Percentiles rank a stretch among this genome's conserved stretches.
Evolutionary conservation across 495 filamentous ascomycete genomes (phyloP).

Genomic region (Trichoderma asperelloides): DNA sequence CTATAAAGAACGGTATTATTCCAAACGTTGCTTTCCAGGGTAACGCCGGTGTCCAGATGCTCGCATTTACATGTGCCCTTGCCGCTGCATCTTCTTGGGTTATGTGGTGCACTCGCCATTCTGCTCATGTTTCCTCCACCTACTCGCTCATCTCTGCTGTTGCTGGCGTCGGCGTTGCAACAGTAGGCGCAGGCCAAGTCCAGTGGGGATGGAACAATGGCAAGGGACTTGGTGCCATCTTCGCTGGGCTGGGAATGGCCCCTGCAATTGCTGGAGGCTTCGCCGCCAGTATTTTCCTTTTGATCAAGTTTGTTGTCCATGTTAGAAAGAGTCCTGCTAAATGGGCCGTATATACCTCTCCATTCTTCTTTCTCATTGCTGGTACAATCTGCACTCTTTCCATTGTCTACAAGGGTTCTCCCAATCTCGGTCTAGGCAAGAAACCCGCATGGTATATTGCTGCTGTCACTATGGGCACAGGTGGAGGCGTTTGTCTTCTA

Average conservation of each 20-base stretch:
- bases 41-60: conserved; percentile 50
- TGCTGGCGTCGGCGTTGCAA: conserved; percentile 50
- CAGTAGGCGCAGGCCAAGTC: conserved; percentile 45
- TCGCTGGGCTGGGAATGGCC: conserved; percentile 52
- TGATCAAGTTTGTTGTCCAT: conserved; percentile 52
- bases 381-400: conserved; percentile 50
- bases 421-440: conserved; percentile 44
- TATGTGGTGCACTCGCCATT: conserved; percentile 56
- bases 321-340: conserved; percentile 46
- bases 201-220: conserved; percentile 56
- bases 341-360: conserved; percentile 49
- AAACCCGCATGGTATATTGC: conserved; percentile 48
- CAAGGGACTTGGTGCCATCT: conserved; percentile 52
- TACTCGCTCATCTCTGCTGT: conserved; percentile 56
- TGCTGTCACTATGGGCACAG: conserved; percentile 46
- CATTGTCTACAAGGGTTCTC: conserved; percentile 58
- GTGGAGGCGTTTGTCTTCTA: conserved; percentile 41
- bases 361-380: conserved; percentile 51
- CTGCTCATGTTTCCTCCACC: conserved; percentile 54
- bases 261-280: conserved; percentile 49
- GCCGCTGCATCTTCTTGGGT: conserved; percentile 38
- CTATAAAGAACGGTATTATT: conserved; percentile 53
- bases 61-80: conserved; percentile 50
- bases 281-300: conserved; percentile 48
- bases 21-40: conserved; percentile 36